Conservation (phyloP, 2,329 filamentous ascomycete genomes). For the Leptographium radiaticola region DNA sequence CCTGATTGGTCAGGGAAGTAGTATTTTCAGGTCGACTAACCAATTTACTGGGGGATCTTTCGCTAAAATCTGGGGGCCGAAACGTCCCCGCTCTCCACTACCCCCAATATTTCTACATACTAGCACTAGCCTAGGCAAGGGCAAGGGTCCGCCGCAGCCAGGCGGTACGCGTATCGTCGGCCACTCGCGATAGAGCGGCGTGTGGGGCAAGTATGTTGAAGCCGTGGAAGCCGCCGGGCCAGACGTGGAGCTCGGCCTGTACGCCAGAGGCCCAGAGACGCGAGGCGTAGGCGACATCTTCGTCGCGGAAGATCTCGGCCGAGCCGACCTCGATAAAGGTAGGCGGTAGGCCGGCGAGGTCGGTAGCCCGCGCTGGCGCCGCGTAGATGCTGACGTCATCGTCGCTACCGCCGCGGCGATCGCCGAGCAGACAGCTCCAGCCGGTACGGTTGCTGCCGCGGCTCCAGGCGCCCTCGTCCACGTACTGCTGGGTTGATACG, state of each 20-base stretch:
- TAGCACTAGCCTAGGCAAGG: too few species aligned
- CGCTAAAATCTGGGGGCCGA: too few species aligned
- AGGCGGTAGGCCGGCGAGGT: slow-evolving; percentile 18
- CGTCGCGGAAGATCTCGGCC: slow-evolving; percentile 25
- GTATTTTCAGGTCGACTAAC: too few species aligned
- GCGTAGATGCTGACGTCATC: not conserved
- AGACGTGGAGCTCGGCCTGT: slow-evolving; percentile 26
- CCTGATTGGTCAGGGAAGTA: too few species aligned
- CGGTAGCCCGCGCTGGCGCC: slow-evolving; percentile 1
- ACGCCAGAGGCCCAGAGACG: slow-evolving; percentile 20
- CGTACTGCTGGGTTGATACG: not conserved
- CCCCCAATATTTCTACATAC: too few species aligned
- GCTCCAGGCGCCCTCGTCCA: not conserved
- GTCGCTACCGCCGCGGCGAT: not conserved
- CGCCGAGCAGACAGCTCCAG: not conserved
- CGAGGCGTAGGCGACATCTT: slow-evolving; percentile 19
- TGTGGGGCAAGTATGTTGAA: slow-evolving; percentile 11
- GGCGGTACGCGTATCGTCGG: not conserved
- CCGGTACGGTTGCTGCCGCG: not conserved
- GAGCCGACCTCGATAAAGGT: slow-evolving; percentile 26
- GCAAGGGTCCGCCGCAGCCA: not conserved
- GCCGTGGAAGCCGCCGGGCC: slow-evolving; percentile 25
- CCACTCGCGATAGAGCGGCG: not conserved
- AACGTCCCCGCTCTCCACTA: too few species aligned
- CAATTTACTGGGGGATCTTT: too few species aligned